Percentiles rank a stretch among this genome's conserved stretches.
Evolutionary conservation across 345 rosid genomes (phyloP).

Genomic region (Gynandropsis gynandra): DNA sequence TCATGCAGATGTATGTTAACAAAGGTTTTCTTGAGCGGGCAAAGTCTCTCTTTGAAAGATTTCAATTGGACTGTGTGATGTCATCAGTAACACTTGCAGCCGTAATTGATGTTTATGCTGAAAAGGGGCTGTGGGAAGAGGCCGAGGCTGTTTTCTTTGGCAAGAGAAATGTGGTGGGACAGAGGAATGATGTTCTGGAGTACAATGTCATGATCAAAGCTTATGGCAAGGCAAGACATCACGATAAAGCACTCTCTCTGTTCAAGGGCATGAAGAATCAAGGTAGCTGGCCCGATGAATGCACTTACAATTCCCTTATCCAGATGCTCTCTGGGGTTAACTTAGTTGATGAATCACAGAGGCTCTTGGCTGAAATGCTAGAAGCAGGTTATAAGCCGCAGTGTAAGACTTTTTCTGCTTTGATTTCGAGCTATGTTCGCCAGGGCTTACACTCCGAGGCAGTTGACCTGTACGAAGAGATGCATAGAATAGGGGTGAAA

Average conservation of each 20-base stretch:
- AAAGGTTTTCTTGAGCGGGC: slow-evolving; percentile 49
- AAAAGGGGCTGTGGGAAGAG: slow-evolving; percentile 73
- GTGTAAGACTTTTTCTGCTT: slow-evolving; percentile 54
- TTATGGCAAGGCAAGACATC: slow-evolving; percentile 74
- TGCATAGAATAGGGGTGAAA: slow-evolving; percentile 52
- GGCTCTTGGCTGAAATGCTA: slow-evolving; percentile 60
- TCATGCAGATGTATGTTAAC: slow-evolving; percentile 60
- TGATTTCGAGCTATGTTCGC: slow-evolving; percentile 70
- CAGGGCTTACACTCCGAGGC: slow-evolving; percentile 61
- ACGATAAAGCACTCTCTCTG: slow-evolving; percentile 73
- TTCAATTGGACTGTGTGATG: slow-evolving; percentile 34
- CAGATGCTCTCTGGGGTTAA: slow-evolving; percentile 82
- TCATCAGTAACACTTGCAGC: slow-evolving; percentile 61
- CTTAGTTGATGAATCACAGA: slow-evolving; percentile 58
- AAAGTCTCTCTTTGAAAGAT: slow-evolving; percentile 40
- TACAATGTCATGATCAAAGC: slow-evolving; percentile 89
- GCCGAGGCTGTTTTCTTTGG: slow-evolving; percentile 61
- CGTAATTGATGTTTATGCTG: slow-evolving; percentile 68
- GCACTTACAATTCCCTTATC: slow-evolving; percentile 70
- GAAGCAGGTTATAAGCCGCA: slow-evolving; percentile 56
- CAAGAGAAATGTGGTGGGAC: slow-evolving; percentile 37
- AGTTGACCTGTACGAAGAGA: slow-evolving; percentile 41
- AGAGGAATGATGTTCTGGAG: slow-evolving; percentile 55
- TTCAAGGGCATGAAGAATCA: slow-evolving; percentile 73
- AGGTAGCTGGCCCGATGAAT: slow-evolving; percentile 85